Evolutionary conservation across 2,329 filamentous ascomycete genomes (phyloP), one percentile per base, ranked within the genome.

Genomic region (Aspergillus floridensis): DNA sequence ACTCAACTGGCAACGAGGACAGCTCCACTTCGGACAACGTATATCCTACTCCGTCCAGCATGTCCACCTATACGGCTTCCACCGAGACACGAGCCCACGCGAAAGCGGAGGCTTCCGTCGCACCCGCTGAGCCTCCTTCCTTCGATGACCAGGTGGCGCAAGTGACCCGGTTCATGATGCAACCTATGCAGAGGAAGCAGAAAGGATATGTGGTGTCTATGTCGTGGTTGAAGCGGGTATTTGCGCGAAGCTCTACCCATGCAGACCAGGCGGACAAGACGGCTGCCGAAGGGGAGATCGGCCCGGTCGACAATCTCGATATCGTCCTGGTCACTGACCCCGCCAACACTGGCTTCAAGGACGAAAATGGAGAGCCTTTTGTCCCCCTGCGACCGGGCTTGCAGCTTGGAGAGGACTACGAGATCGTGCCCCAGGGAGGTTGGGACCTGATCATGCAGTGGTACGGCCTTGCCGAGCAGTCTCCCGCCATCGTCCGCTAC

Each of bases 241-340:
- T 88, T 60, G 84, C 89, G 24, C 81, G 90, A 57, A 85, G 84
- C 52, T 81, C 84, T 8, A 83, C 84, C 59, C 76, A 82, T 54
- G 81, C 80, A 21, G 80, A 82, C 62, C 82, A 84, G 54, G 79
- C 77, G 44, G 79, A 82, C 61, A 89, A 90, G 63, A 77, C 81
- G n/a, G 82, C 83, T 10, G 72, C 81, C 11, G 83, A 88, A 59
- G 85, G 84, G 6, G 83, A 86, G 4, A 83, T 95, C 58, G 92
- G 92, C 1, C 90, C 91, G 0, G 84, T 98, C 32, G 92, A 97
- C 79, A 97, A 97, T 71, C 87, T 89, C 0, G 89, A 93, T 70
- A 87, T 97, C 61, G 86, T 93, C 54, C 80, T 87, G 60, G 82
- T 87, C 63, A 80, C 73, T 29, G 79, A 81, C 59, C 77, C 76